Conservation (phyloP, 352 stramenopile species). For the Phytophthora vignae region DNA sequence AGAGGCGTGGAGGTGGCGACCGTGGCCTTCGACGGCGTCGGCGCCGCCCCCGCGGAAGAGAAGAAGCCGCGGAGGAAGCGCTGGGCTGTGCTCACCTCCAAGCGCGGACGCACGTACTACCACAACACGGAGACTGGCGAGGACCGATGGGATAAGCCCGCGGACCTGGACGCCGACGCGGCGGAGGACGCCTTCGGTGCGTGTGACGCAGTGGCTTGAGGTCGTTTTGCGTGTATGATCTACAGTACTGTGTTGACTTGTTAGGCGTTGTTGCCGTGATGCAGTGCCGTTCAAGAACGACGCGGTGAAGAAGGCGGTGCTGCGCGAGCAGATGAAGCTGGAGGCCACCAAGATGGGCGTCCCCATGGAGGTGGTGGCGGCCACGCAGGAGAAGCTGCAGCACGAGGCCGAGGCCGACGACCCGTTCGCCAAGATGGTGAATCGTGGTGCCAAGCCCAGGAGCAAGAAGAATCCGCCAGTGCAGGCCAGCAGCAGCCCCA, state of each 20-base stretch:
- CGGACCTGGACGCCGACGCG: slow-evolving; percentile 70
- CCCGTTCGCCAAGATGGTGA: slow-evolving; percentile 39
- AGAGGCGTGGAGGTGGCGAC: slow-evolving; percentile 39
- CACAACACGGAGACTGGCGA: slow-evolving; percentile 87
- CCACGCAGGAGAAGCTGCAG: slow-evolving; percentile 49
- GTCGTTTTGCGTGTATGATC: background rate
- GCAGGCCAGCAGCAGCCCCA: background rate
- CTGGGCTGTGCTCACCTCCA: slow-evolving; percentile 74
- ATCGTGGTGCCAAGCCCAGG: background rate
- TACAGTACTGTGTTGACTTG: background rate
- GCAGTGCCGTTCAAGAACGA: slow-evolving; percentile 88
- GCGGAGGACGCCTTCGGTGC: slow-evolving; percentile 67
- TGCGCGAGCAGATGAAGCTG: slow-evolving; percentile 78
- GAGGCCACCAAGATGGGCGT: slow-evolving; percentile 78
- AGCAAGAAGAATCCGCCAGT: background rate
- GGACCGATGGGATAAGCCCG: slow-evolving; percentile 78
- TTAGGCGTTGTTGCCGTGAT: background rate
- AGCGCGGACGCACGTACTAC: slow-evolving; percentile 77
- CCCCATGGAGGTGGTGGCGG: slow-evolving; percentile 61
- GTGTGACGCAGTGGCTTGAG: background rate
- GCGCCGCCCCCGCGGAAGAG: slow-evolving; percentile 14
- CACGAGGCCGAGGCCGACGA: slow-evolving; percentile 44
- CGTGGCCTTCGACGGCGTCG: slow-evolving; percentile 46
- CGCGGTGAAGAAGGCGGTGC: slow-evolving; percentile 79
- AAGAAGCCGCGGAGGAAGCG: slow-evolving; percentile 51